phyloP scores from a whole-genome alignment of 768 basidiomycete species.

The Kwoniella europaea region DNA sequence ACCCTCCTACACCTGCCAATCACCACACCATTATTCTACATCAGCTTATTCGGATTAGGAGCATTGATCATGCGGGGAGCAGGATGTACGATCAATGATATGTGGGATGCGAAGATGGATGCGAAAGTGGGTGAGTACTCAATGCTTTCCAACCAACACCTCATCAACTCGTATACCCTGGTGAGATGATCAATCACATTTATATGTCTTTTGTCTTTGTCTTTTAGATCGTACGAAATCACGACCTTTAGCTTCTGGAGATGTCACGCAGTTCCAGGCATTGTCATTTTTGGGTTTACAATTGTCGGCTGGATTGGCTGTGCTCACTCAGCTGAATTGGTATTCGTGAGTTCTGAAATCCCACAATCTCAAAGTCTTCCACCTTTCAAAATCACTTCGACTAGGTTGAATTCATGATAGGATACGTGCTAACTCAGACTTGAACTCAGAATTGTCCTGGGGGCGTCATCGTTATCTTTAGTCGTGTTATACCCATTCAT shows the following conservation, averaged over 20 bases:
- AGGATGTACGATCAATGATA: conserved; percentile 97
- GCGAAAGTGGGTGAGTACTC: conserved; percentile 76
- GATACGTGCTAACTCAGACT: background rate
- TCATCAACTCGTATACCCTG: too few relatives aligned
- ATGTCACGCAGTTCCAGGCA: conserved; percentile 76
- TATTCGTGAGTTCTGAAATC: conserved; percentile 70
- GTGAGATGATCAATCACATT: background rate
- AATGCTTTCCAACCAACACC: too few relatives aligned
- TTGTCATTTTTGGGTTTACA: conserved; percentile 80
- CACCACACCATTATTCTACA: conserved; percentile 73
- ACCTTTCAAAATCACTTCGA: too few relatives aligned
- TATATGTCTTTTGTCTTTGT: too few relatives aligned
- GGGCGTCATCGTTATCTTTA: conserved; percentile 84
- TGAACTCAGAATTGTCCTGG: conserved; percentile 76
- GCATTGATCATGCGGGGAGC: conserved; percentile 96
- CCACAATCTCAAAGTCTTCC: background rate
- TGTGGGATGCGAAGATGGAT: conserved; percentile 96
- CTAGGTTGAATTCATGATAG: too few relatives aligned
- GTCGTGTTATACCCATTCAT: conserved; percentile 92
- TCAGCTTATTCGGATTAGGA: conserved; percentile 82
- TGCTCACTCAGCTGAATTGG: conserved; percentile 89
- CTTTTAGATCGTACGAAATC: conserved; percentile 77
- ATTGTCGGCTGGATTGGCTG: conserved; percentile 77
- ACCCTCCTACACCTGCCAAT: conserved; percentile 74
- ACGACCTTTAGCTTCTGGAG: conserved; percentile 85